Evolutionary conservation across 257 asterid species (phyloP), one percentile per base, ranked within the genome.

Genomic region (Leptodermis oblonga): DNA sequence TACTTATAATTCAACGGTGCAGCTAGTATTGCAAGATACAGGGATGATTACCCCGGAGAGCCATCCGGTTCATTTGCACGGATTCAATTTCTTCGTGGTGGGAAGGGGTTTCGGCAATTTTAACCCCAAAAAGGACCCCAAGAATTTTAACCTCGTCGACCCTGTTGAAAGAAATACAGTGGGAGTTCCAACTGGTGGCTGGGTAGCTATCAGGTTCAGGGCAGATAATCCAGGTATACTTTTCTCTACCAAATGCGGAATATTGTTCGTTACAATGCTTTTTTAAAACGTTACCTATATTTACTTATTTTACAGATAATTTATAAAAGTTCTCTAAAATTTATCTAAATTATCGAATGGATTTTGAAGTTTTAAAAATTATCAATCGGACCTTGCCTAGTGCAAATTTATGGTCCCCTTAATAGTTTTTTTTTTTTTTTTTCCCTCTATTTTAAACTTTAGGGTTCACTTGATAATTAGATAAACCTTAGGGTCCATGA

Each of bases 141-240:
- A 72, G 22, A 70, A 65, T 7, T 86, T 86, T 77, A 84, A 84
- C 34, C 84, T 86, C 4, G 81, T 74, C 30, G 92, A 86, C 74
- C 90, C 92, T 25, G 90, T 84, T 53, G 92, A 86, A 73, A 84
- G 92, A 73, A 86, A 86, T 48, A 86, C 92, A 4, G 65, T 84
- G 25, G 84, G 73, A 49, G 88, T 83, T 22, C 90, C 88, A 1
- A 77, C 86, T 7, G 86, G 86, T 3, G 92, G 90, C 13, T 86
- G 90, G 90, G 86, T 74, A 36, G 92, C 90, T 20, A 73, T 84
- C 68, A 79, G 90, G 73, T 82, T 86, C 66, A 65, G 71, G 49
- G 89, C 92, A 3, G 85, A 84, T 62, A 86, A 86, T 83, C 87
- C 89, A 70, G 92, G 92, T 86, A 76, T 3, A 26, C 22, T 0